Conservation (phyloP, 305 asterid genomes). For the Fraxinus albicans region DNA sequence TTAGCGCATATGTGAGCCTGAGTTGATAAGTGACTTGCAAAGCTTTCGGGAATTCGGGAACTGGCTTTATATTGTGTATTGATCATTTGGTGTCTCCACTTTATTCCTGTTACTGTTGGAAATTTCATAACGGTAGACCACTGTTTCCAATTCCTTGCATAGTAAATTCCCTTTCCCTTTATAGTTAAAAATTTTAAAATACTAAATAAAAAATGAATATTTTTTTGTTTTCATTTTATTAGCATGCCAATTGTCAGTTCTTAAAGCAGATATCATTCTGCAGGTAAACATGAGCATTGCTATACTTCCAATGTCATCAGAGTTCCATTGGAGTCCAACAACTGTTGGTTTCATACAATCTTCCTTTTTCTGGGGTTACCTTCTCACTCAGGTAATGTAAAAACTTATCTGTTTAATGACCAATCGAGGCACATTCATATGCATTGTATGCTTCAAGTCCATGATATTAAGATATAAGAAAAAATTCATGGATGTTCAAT, state of each 20-base stretch:
- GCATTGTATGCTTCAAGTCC: background rate
- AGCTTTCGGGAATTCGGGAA: background rate
- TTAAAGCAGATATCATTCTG: conserved; percentile 24
- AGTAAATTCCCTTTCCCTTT: background rate
- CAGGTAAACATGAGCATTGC: conserved; percentile 98
- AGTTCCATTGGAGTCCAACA: conserved; percentile 69
- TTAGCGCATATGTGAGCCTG: background rate
- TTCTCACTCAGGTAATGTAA: conserved; percentile 72
- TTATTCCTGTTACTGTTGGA: background rate
- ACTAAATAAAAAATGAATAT: background rate
- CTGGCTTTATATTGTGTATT: background rate
- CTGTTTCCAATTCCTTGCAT: background rate
- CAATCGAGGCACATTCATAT: background rate
- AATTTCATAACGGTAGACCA: background rate
- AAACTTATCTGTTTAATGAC: conserved; percentile 5
- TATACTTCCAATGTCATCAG: conserved; percentile 89
- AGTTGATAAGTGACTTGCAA: background rate
- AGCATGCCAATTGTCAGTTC: conserved; percentile 8
- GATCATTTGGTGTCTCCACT: background rate
- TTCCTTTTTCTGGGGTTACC: conserved; percentile 91
- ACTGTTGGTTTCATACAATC: conserved; percentile 85
- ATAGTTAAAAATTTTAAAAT: background rate
- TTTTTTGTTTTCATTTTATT: background rate
- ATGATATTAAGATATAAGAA: background rate
- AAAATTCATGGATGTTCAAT: background rate